A percentile compares a stretch with the other conserved stretches of the same genome.
phyloP scores from a whole-genome alignment of 176 grass and related monocot species.

The Ensete glaucum region DNA sequence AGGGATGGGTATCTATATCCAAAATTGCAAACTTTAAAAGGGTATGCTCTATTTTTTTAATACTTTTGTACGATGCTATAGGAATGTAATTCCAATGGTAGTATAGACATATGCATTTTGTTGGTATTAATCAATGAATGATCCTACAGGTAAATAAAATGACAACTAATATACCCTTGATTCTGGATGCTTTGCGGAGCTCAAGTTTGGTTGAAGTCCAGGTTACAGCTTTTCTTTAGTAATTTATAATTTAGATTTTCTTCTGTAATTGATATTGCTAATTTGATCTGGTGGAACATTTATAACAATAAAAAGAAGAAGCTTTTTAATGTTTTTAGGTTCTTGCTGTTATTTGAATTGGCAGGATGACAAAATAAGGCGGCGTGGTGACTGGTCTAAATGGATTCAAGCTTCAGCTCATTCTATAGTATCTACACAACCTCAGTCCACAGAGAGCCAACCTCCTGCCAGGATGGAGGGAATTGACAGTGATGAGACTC shows the following conservation, averaged over 20 bases:
- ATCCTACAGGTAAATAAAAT: conserved; percentile 57
- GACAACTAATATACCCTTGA: conserved; percentile 45
- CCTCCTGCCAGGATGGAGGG: conserved; percentile 33
- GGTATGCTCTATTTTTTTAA: conserved; percentile 32
- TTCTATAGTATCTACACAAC: conserved; percentile 1
- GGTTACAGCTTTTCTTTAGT: conserved; percentile 36
- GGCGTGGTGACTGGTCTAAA: conserved; percentile 53
- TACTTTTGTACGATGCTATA: background rate
- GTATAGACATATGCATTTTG: background rate
- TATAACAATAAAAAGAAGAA: background rate
- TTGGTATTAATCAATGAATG: background rate
- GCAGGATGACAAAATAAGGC: conserved; percentile 61
- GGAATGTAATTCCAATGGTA: background rate
- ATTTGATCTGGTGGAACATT: background rate
- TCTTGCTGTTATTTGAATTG: conserved; percentile 5
- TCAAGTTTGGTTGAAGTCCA: conserved; percentile 61
- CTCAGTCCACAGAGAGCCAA: conserved; percentile 23
- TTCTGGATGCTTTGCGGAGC: conserved; percentile 44
- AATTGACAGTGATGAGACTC: conserved; percentile 22
- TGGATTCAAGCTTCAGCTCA: conserved; percentile 32
- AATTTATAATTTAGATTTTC: background rate
- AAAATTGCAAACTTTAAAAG: conserved; percentile 78
- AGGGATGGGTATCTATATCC: conserved; percentile 59
- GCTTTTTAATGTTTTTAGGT: conserved; percentile 13
- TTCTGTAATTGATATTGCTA: background rate